Evolutionary conservation across 2,329 filamentous ascomycete genomes (phyloP), one percentile per base, ranked within the genome.

Genomic region (Aspergillus pseudoterreus): DNA sequence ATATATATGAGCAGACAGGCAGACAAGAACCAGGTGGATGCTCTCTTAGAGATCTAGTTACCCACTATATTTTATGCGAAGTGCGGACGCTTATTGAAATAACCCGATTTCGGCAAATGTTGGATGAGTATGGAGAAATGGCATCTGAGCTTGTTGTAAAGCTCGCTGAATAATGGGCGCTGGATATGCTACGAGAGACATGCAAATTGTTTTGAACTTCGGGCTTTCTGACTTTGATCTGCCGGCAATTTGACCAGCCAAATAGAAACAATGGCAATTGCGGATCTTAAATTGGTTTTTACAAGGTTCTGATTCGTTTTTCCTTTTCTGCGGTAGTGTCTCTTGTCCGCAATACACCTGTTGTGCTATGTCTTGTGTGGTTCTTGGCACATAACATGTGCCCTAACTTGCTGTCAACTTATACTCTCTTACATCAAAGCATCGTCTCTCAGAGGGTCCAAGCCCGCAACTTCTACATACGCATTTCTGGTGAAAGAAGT

Each of bases 401-500:
- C 11, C 33, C 3, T 19, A 19, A 3, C 4, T 4, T 19, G 19
- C 19, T 19, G 19, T 19, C 19, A 19, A 19, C 19, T 19, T 19
- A 19, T 19, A n/a, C n/a, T n/a, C n/a, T 19, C 17, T 2, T 19
- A 19, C 17, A 19, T 3, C 17, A 19, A 19, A 19, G 17, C 17
- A 19, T 19, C 17, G 17, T 19, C 2, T 19, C 17, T 19, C 17
- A 19, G 17, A 19, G 17, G 17, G 17, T 82, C 81, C 52, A 77
- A 53, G 10, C 79, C 80, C 53, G 71, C 74, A 0, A 80, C 68
- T 57, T 81, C 77, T 1, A 83, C 64, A 59, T 79, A 82, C 0
- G 57, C 11, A 60, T 22, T 22, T 1, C 8, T 41, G 4, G 44
- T n/a, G 33, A 56, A 51, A 14, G 48, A 14, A 1, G 32, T 35